Conservation (phyloP, 108 stramenopile species). For the Nannochloropsis salina region DNA sequence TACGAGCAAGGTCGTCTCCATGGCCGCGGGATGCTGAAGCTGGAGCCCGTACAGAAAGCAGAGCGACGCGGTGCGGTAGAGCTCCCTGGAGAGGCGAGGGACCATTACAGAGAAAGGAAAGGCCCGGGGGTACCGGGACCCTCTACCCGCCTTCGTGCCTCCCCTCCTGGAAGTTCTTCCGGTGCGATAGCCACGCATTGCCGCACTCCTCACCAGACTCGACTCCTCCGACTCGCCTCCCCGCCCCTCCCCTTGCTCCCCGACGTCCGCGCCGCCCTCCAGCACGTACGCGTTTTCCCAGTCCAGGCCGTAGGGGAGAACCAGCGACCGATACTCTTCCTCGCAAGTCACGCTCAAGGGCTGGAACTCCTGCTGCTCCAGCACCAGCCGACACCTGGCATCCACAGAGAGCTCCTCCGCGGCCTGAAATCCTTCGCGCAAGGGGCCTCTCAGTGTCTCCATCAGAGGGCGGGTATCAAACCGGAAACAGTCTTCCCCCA, state of each 20-base stretch:
- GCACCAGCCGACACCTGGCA: not conserved
- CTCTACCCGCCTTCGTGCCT: not conserved
- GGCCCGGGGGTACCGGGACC: not conserved
- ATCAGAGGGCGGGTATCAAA: not conserved
- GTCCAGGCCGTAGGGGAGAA: not conserved
- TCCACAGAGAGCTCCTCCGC: not conserved
- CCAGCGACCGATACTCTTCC: not conserved
- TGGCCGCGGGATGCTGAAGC: not conserved
- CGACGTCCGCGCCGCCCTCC: not conserved
- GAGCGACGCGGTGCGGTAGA: not conserved
- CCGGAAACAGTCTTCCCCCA: not conserved
- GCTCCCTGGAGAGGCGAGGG: not conserved
- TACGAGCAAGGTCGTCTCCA: not conserved
- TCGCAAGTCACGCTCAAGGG: not conserved
- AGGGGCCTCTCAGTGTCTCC: not conserved
- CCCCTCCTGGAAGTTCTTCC: not conserved
- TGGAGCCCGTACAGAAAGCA: conserved; percentile 2
- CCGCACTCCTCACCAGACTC: not conserved
- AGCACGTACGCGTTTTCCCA: not conserved
- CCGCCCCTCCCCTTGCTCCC: not conserved
- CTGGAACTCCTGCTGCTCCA: not conserved
- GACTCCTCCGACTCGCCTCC: not conserved
- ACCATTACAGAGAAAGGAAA: not conserved
- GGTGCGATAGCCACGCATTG: not conserved
- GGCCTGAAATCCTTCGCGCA: not conserved